These are phyloP conservation scores for Cucurbitaria berberidis DNA, from an alignment of 2,329 filamentous ascomycete genomes.

Conservation along the genomic window DNA sequence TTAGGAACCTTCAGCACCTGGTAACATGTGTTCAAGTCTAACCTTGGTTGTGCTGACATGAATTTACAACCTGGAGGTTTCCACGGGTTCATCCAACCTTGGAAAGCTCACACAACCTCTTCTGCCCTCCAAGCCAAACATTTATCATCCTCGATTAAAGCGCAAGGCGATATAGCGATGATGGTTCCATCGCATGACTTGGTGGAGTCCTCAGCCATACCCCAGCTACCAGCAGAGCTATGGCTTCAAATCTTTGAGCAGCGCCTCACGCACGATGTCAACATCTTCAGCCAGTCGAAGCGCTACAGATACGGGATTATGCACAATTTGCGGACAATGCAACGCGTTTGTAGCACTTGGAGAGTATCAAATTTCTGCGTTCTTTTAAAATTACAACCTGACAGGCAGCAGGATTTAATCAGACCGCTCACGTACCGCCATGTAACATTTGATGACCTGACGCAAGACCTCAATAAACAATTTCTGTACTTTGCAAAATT, in stretches of 20 bases:
- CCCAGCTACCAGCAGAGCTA: conserved; percentile 1
- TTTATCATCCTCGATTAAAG: not conserved
- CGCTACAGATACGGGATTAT: not conserved
- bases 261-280: not conserved
- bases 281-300: conserved; percentile 5
- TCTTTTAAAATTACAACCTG: not conserved
- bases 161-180: not conserved
- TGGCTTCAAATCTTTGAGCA: conserved; percentile 7
- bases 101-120: no score
- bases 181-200: not conserved
- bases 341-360: not conserved
- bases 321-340: not conserved
- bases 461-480: not conserved
- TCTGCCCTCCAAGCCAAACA: not conserved
- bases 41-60: no score
- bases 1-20: no score
- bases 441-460: not conserved
- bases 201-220: not conserved
- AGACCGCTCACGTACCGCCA: conserved; percentile 2
- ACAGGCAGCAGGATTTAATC: conserved; percentile 2
- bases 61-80: no score
- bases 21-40: no score
- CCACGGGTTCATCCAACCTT: no score
- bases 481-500: not conserved
- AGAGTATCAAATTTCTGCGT: not conserved